A percentile compares a stretch with the other conserved stretches of the same genome.
These are phyloP conservation scores for Moesziomyces sp. DNA, from an alignment of 1,284 basidiomycete genomes.

Conservation along the genomic window DNA sequence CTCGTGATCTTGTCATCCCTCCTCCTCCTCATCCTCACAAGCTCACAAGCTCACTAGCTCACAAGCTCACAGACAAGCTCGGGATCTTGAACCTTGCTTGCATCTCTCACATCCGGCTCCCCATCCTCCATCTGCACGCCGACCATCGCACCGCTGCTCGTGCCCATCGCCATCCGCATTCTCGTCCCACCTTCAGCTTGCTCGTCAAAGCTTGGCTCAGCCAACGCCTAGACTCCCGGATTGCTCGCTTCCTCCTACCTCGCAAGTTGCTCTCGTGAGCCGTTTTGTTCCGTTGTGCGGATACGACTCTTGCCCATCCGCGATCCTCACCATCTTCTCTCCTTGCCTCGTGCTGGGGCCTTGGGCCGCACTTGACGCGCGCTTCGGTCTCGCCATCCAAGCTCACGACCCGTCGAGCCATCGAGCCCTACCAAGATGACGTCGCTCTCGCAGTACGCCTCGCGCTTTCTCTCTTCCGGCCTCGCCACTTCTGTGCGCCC, in stretches of 20 bases:
- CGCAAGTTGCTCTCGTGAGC: no score
- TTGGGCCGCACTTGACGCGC: background rate
- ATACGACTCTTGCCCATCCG: background rate
- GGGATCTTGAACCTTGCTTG: background rate
- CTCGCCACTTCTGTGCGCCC: constrained; percentile 33
- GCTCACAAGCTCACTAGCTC: no score
- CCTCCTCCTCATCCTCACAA: no score
- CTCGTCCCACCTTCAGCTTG: background rate
- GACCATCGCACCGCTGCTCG: background rate
- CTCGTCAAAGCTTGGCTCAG: background rate
- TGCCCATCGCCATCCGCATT: background rate
- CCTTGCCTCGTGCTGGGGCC: background rate
- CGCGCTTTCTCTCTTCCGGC: constrained; percentile 48
- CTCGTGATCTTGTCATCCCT: background rate
- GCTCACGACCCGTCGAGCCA: background rate
- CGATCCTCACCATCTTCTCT: constrained; percentile 27
- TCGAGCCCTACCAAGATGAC: constrained; percentile 19
- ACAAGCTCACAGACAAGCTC: no score
- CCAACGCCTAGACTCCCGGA: no score
- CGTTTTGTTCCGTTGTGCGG: no score
- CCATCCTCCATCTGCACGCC: no score
- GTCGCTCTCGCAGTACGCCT: constrained; percentile 53
- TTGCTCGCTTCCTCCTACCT: no score
- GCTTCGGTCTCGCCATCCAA: background rate
- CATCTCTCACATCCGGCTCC: background rate